Conservation (phyloP, 768 basidiomycete genomes). For the Lactifluus subvellereus region DNA sequence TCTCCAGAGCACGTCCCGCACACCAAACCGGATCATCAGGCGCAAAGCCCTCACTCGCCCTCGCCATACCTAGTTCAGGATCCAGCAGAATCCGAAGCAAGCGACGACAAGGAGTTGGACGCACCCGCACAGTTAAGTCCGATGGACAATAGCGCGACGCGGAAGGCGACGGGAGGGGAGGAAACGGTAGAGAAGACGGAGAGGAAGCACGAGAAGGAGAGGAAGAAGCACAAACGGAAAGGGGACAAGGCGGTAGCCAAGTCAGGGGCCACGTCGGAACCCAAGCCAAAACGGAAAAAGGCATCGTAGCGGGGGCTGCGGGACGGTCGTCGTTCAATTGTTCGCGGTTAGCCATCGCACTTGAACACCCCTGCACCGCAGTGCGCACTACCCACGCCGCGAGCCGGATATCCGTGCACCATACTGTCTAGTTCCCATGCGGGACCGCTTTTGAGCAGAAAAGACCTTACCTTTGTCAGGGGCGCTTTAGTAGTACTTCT, state of each 20-base stretch:
- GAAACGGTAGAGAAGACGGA: constrained; percentile 21
- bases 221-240: constrained; percentile 25
- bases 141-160: constrained; percentile 28
- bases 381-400: not conserved
- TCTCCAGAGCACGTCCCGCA: constrained; percentile 49
- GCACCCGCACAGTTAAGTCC: constrained; percentile 31
- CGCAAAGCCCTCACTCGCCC: constrained; percentile 22
- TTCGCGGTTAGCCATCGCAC: not conserved
- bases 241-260: constrained; percentile 22
- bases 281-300: constrained; percentile 29
- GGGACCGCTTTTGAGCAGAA: not conserved
- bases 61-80: constrained; percentile 12
- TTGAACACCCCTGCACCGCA: not conserved
- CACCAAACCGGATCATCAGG: constrained; percentile 27
- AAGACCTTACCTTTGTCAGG: not conserved
- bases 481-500: not conserved
- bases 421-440: not conserved
- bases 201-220: constrained; percentile 25
- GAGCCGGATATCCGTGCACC: not conserved
- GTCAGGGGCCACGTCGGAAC: constrained; percentile 25
- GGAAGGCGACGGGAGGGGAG: constrained; percentile 18
- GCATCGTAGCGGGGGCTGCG: constrained; percentile 17
- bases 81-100: constrained; percentile 23
- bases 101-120: constrained; percentile 29
- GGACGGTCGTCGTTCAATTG: not conserved